Conservation (phyloP, 2,329 filamentous ascomycete species). For the Fusarium anguioides region DNA sequence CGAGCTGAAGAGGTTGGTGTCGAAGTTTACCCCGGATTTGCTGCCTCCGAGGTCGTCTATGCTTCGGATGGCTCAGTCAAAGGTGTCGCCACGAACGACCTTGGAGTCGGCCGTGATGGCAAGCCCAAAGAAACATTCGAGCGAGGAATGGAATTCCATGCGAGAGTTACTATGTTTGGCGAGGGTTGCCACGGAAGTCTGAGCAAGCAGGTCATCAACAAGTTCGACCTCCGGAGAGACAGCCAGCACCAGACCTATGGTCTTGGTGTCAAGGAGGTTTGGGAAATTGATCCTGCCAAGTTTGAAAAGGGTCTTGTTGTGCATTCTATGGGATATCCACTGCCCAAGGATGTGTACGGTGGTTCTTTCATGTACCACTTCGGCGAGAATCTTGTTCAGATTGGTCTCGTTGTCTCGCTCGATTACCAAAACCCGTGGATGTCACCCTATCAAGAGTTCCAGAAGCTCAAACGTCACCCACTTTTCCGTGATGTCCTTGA, state of each 20-base stretch:
- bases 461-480: conserved; percentile 99
- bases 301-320: conserved; percentile 87
- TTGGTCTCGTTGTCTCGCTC: conserved; percentile 91
- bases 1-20: conserved; percentile 96
- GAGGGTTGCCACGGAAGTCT: conserved; percentile 97
- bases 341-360: conserved; percentile 90
- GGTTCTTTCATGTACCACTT: conserved; percentile 99
- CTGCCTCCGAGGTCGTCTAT: conserved; percentile 92
- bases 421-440: conserved; percentile 98
- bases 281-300: conserved; percentile 94
- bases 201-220: conserved; percentile 94
- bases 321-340: conserved; percentile 93
- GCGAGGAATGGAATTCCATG: conserved; percentile 98
- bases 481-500: conserved; percentile 87
- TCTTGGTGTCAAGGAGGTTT: conserved; percentile 94
- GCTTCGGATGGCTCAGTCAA: conserved; percentile 85
- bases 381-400: conserved; percentile 92
- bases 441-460: conserved; percentile 94
- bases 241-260: conserved; percentile 96
- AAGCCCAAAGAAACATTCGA: conserved; percentile 92
- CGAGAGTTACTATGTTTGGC: conserved; percentile 87
- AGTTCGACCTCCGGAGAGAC: conserved; percentile 88
- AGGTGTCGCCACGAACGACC: conserved; percentile 95
- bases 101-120: conserved; percentile 84
- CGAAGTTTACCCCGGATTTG: conserved; percentile 96